phyloP scores from a whole-genome alignment of 495 filamentous ascomycete species.

The Neurospora sp. region DNA sequence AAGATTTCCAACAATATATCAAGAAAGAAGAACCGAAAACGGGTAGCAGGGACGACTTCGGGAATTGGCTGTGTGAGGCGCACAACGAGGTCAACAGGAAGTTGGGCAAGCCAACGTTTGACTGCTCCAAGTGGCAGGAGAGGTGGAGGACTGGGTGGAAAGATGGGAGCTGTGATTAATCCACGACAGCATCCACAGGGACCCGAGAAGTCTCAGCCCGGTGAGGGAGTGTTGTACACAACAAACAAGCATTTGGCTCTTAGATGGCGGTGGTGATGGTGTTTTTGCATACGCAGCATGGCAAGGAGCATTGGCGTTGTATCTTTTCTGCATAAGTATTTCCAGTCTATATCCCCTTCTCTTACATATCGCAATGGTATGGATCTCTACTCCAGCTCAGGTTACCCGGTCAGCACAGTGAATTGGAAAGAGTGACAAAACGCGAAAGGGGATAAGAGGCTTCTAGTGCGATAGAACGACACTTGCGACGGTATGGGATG shows the following conservation, averaged over 20 bases:
- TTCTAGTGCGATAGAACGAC: not conserved
- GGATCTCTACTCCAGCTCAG: not conserved
- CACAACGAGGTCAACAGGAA: constrained; percentile 97
- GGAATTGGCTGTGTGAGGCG: constrained; percentile 90
- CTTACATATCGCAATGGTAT: not conserved
- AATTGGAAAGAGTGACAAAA: not conserved
- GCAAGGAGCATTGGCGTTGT: not conserved
- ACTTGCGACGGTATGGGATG: not conserved
- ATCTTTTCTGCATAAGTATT: not conserved
- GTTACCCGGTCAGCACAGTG: not conserved
- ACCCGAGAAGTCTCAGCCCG: not conserved
- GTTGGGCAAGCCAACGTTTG: constrained; percentile 82
- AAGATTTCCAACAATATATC: constrained; percentile 83
- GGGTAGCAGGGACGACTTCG: constrained; percentile 62
- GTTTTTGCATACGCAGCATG: not conserved
- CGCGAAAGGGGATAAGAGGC: not conserved
- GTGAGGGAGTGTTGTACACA: not conserved
- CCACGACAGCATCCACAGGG: not conserved
- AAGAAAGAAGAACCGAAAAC: constrained; percentile 59
- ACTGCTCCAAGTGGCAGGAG: constrained; percentile 87
- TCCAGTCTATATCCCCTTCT: not conserved
- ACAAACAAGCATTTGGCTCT: not conserved
- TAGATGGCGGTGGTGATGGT: not conserved
- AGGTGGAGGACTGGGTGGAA: constrained; percentile 90
- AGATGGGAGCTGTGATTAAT: constrained; percentile 57